Evolutionary conservation across 1,284 basidiomycete species (phyloP), one percentile per base, ranked within the genome.

Genomic region (Phellopilus nigrolimitatus): DNA sequence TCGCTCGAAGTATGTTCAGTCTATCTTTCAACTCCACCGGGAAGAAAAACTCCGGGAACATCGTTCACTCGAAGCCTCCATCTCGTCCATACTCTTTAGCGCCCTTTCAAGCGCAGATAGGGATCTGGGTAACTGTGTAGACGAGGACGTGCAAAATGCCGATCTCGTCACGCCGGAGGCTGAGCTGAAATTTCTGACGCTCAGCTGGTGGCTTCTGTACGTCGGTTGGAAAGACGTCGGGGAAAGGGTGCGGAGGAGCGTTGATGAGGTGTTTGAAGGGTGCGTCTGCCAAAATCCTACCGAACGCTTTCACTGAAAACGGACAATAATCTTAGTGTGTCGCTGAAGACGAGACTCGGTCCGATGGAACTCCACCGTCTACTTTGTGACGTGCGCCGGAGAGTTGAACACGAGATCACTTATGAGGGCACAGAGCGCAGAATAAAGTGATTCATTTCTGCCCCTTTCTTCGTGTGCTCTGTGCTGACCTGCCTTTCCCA

Each of bases 161-260:
- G 64, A 60, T 22, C 68, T 81, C 10, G 67, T 65, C 30, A 59
- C 53, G 27, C 78, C 83, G 33, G 79, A 83, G 47, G 80, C 80
- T 1, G 89, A 94, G 66, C 71, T 78, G 56, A 84, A 84, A 61
- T 95, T 84, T 62, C 72, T 95, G 51, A 92, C 89, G 0, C 78
- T 94, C 56, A 89, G 82, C 46, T 95, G 91, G 89, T 95, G 91
- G 90, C 75, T 95, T 42, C 64, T 95, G 49, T 86, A 95, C 61
- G 83, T 88, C 3, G 92, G 93, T 0, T 95, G 92, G 90, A 85
- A 86, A 60, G 81, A 86, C 49, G 75, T 95, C 0, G 81, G 81
- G 1, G 81, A 84, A 57, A 71, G 86, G 19, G 86, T 93, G 1
- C 68, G 82, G 56, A 69, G 75, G 38, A 87, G 81, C 0, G 88